phyloP scores from a whole-genome alignment of 305 asterid species.

The Solanum hybrid region DNA sequence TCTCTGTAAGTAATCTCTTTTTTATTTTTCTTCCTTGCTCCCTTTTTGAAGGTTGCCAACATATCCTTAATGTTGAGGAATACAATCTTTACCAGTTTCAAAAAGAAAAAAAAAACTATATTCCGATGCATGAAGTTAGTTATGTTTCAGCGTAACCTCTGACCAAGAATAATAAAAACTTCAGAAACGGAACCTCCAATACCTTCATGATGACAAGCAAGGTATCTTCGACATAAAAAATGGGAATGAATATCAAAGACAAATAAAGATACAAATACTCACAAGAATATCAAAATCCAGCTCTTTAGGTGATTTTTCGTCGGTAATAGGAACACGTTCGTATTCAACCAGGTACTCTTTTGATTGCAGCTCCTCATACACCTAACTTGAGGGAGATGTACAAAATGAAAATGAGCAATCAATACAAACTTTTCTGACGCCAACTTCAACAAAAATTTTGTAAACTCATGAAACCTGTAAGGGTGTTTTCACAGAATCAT shows the following conservation, averaged over 20 bases:
- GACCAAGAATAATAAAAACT: background rate
- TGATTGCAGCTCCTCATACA: slow-evolving; percentile 72
- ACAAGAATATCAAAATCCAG: slow-evolving; percentile 95
- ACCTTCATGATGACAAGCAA: background rate
- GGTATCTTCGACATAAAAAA: background rate
- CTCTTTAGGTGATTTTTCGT: slow-evolving; percentile 97
- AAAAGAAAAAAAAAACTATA: background rate
- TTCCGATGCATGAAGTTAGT: background rate
- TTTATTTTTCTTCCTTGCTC: background rate
- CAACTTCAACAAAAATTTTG: background rate
- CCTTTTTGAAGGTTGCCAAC: background rate
- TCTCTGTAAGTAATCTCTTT: background rate
- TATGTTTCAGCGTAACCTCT: background rate
- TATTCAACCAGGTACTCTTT: slow-evolving; percentile 82
- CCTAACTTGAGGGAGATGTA: slow-evolving; percentile 44
- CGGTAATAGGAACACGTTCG: slow-evolving; percentile 94
- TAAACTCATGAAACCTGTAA: slow-evolving; percentile 50
- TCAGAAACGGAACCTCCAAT: background rate
- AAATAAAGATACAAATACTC: slow-evolving; percentile 36
- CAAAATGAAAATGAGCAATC: slow-evolving; percentile 21
- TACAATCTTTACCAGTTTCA: background rate
- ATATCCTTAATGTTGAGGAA: background rate
- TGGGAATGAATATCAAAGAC: background rate
- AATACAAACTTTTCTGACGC: background rate
- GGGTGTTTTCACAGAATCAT: slow-evolving; percentile 85